phyloP scores from a whole-genome alignment of 352 stramenopile genomes.

The Phytophthora cryptogea region DNA sequence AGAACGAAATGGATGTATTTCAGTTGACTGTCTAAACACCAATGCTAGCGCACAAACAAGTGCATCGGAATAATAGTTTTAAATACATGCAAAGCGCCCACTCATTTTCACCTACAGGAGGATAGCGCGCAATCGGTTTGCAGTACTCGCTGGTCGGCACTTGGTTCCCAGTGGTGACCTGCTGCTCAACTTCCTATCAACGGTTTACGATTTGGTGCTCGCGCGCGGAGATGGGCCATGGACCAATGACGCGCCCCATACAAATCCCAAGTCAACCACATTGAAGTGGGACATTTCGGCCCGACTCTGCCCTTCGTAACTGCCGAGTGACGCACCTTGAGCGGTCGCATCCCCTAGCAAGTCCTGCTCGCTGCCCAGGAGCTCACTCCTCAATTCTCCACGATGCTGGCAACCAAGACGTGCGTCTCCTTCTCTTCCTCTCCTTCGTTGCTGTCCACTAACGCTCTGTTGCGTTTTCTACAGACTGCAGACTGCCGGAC shows the following conservation, averaged over 20 bases:
- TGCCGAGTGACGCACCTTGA: slow-evolving; percentile 11
- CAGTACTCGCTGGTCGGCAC: not conserved
- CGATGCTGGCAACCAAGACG: slow-evolving; percentile 47
- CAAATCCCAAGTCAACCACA: slow-evolving; percentile 13
- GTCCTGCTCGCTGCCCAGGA: not conserved
- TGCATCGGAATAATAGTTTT: not conserved
- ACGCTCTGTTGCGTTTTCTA: slow-evolving; percentile 12
- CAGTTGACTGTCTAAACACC: not conserved
- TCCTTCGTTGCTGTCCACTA: not conserved
- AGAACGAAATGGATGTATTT: slow-evolving; percentile 6
- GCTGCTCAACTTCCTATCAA: slow-evolving; percentile 25
- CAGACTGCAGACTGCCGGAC: slow-evolving; percentile 28
- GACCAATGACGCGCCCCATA: slow-evolving; percentile 9
- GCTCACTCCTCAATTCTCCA: slow-evolving; percentile 37
- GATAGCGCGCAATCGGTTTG: slow-evolving; percentile 9
- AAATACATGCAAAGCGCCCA: slow-evolving; percentile 4
- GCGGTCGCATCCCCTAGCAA: slow-evolving; percentile 3
- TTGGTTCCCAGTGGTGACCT: slow-evolving; percentile 6
- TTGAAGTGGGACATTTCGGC: slow-evolving; percentile 4
- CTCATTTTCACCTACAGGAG: not conserved
- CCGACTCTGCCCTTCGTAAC: slow-evolving; percentile 1
- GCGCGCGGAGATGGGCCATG: slow-evolving; percentile 11
- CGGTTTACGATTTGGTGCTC: slow-evolving; percentile 25
- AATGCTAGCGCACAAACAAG: not conserved
- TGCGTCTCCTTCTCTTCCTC: slow-evolving; percentile 10